Percentiles rank a stretch among this genome's conserved stretches.
Evolutionary conservation across 495 filamentous ascomycete species (phyloP).

Genomic region (Neurospora sp.): DNA sequence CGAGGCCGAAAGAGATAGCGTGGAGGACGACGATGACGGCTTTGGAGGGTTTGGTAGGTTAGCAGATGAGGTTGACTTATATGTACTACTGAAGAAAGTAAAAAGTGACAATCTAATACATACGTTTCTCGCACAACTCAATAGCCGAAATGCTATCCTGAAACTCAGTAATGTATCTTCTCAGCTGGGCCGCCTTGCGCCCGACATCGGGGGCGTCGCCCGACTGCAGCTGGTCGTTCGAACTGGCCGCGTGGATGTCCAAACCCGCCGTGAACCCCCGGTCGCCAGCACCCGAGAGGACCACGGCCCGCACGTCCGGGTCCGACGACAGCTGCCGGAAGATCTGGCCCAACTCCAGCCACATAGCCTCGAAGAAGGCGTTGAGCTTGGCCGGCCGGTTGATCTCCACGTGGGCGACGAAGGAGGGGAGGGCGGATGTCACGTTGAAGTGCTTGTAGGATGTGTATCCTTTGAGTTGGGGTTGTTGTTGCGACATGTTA

Average conservation of each 20-base stretch:
- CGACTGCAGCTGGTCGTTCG: constrained; percentile 23
- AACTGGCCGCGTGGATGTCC: constrained; percentile 61
- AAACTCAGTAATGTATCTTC: constrained; percentile 62
- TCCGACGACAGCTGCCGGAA: constrained; percentile 66
- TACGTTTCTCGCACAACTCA: constrained; percentile 84
- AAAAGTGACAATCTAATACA: constrained; percentile 5
- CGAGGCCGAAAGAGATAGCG: constrained; percentile 70
- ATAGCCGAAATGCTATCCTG: constrained; percentile 67
- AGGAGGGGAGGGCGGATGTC: constrained; percentile 49
- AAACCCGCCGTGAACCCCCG: constrained; percentile 78
- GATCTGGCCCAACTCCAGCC: constrained; percentile 65
- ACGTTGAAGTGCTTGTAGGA: constrained; percentile 67
- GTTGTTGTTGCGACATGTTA: constrained; percentile 13
- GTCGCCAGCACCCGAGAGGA: constrained; percentile 75
- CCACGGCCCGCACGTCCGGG: constrained; percentile 62
- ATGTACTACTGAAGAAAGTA: not conserved
- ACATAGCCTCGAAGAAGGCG: constrained; percentile 84
- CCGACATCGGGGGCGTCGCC: constrained; percentile 42
- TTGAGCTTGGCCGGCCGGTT: constrained; percentile 86
- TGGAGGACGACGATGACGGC: constrained; percentile 79
- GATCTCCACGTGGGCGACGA: constrained; percentile 88
- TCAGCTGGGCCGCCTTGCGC: constrained; percentile 53
- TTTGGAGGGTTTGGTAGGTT: constrained; percentile 13
- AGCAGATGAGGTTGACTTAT: not conserved
- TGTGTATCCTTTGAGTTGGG: constrained; percentile 19